Conservation (phyloP, 1,284 basidiomycete genomes). For the Ceratobasidium theobromae region DNA sequence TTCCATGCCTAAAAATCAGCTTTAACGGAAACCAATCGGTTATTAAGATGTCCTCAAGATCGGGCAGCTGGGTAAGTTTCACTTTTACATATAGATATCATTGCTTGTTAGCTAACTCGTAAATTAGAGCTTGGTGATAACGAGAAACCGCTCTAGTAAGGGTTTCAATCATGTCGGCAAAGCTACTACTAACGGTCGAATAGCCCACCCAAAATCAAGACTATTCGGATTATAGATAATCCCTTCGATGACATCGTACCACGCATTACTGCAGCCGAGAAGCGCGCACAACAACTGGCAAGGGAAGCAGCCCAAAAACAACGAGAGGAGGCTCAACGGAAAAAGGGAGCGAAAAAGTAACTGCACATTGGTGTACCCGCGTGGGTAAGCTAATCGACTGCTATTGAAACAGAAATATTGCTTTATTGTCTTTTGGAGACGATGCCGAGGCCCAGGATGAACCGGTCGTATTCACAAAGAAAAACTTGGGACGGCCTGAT, state of each 20-base stretch:
- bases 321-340: conserved; percentile 69
- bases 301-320: conserved; percentile 73
- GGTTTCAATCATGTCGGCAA: conserved; percentile 34
- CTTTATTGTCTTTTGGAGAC: conserved; percentile 82
- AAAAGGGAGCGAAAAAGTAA: conserved; percentile 83
- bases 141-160: conserved; percentile 83
- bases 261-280: conserved; percentile 93
- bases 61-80: conserved; percentile 69
- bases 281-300: conserved; percentile 77
- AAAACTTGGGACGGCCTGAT: conserved; percentile 77
- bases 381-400: conserved; percentile 23
- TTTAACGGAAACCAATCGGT: not conserved
- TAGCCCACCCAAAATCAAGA: conserved; percentile 87
- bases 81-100: conserved; percentile 25
- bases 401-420: conserved; percentile 69
- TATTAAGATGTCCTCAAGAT: conserved; percentile 82
- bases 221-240: conserved; percentile 83
- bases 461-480: conserved; percentile 63
- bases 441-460: conserved; percentile 66
- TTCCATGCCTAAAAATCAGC: not conserved
- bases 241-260: conserved; percentile 94
- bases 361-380: conserved; percentile 36
- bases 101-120: conserved; percentile 23
- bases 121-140: conserved; percentile 74
- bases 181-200: not conserved